Conservation (phyloP, 2,329 filamentous ascomycete species). For the Anthostomella pinea region DNA sequence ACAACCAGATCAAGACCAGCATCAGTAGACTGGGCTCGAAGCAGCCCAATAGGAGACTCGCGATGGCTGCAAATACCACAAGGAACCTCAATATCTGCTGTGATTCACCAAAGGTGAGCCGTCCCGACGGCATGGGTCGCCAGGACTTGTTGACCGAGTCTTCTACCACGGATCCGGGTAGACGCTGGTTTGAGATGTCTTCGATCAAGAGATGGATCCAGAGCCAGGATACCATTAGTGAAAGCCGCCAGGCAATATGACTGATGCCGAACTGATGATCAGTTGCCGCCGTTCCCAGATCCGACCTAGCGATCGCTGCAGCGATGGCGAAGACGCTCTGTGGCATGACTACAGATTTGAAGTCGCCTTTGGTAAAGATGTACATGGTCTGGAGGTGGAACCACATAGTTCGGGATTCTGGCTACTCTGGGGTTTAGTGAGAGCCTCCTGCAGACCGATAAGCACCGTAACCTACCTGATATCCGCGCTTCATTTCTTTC, state of each 20-base stretch:
- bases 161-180: constrained; percentile 22
- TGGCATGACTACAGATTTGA: constrained; percentile 29
- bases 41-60: constrained; percentile 13
- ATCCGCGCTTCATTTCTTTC: too few species aligned
- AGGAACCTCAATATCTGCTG: constrained; percentile 13
- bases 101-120: constrained; percentile 21
- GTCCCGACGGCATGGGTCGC: constrained; percentile 26
- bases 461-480: too few species aligned
- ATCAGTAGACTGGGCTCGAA: constrained; percentile 20
- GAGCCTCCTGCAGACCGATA: too few species aligned
- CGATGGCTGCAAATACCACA: constrained; percentile 9
- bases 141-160: constrained; percentile 32
- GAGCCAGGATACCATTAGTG: constrained; percentile 9
- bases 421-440: too few species aligned
- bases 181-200: constrained; percentile 29
- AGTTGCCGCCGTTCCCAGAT: background rate
- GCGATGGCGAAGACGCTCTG: constrained; percentile 25
- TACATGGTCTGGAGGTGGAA: constrained; percentile 6
- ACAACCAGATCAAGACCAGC: constrained; percentile 29
- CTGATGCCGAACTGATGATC: too few species aligned
- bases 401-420: background rate
- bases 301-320: background rate
- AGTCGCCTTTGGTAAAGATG: constrained; percentile 29
- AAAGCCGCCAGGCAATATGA: constrained; percentile 4
- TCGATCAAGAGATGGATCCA: constrained; percentile 30